Evolutionary conservation across 2,329 filamentous ascomycete genomes (phyloP).

Genomic region (Emmonsia crescens): DNA sequence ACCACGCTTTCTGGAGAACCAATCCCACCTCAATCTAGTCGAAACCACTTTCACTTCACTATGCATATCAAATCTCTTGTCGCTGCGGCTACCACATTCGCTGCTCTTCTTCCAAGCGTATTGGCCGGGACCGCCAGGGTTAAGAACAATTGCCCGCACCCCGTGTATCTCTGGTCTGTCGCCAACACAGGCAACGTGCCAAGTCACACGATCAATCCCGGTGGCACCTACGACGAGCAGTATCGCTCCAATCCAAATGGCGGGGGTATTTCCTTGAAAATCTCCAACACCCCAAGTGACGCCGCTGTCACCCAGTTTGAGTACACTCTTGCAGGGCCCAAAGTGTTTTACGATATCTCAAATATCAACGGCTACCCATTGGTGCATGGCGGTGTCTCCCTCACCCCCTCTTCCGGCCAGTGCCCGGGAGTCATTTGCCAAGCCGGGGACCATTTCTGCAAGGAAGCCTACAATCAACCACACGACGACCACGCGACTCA

Average conservation of each 20-base stretch:
- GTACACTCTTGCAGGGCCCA: slow-evolving; percentile 25
- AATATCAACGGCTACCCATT: slow-evolving; percentile 29
- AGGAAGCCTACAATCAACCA: slow-evolving; percentile 30
- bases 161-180: slow-evolving; percentile 34
- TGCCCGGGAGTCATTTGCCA: slow-evolving; percentile 28
- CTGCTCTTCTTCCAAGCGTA: slow-evolving; percentile 21
- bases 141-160: slow-evolving; percentile 27
- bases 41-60: slow-evolving; percentile 6
- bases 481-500: slow-evolving; percentile 33
- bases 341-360: slow-evolving; percentile 32
- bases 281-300: slow-evolving; percentile 23
- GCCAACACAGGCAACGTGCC: slow-evolving; percentile 21
- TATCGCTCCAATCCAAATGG: slow-evolving; percentile 28
- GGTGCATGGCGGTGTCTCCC: slow-evolving; percentile 25
- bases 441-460: slow-evolving; percentile 26
- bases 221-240: slow-evolving; percentile 25
- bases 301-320: slow-evolving; percentile 34
- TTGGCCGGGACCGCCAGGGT: slow-evolving; percentile 23
- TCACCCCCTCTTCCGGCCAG: slow-evolving; percentile 19
- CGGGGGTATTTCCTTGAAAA: slow-evolving; percentile 35
- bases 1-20: slow-evolving; percentile 1
- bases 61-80: slow-evolving; percentile 30
- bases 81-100: slow-evolving; percentile 23
- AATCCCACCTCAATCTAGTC: background rate
- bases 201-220: slow-evolving; percentile 26